Percentiles rank a stretch among this genome's conserved stretches.
These are phyloP conservation scores for Coniochaeta sp. DNA, from an alignment of 2,329 filamentous ascomycete species.

Conservation along the genomic window DNA sequence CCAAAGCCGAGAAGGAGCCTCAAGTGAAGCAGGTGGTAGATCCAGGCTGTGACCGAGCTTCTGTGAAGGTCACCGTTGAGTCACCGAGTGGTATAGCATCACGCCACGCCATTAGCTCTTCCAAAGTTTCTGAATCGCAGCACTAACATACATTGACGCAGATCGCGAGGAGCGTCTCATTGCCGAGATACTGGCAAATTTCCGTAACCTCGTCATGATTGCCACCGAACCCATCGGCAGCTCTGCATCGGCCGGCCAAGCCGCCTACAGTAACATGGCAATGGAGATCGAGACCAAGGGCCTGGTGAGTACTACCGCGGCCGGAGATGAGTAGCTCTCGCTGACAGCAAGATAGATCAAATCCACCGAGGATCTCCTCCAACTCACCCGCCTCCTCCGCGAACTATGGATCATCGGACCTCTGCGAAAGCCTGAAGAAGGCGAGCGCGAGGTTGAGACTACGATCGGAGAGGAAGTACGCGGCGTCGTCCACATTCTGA, in stretches of 20 bases:
- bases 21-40: neutral
- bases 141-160: conserved; percentile 14
- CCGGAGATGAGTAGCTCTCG: neutral
- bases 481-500: conserved; percentile 24
- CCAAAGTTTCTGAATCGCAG: neutral
- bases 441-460: conserved; percentile 27
- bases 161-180: conserved; percentile 38
- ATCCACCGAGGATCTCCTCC: conserved; percentile 35
- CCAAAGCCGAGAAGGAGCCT: neutral
- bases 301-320: conserved; percentile 23
- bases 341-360: conserved; percentile 22
- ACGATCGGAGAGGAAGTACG: conserved; percentile 26
- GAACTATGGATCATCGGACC: conserved; percentile 42
- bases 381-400: conserved; percentile 39
- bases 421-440: conserved; percentile 33
- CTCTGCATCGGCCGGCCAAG: conserved; percentile 26
- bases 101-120: neutral
- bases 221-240: conserved; percentile 24
- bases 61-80: neutral
- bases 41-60: neutral
- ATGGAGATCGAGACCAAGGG: conserved; percentile 30
- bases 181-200: conserved; percentile 36
- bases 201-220: conserved; percentile 32
- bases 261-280: conserved; percentile 29
- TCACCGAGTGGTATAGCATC: neutral